These are phyloP conservation scores for Blepharisma japonicum DNA, from an alignment of 73 alveolate genomes.

Conservation along the genomic window DNA sequence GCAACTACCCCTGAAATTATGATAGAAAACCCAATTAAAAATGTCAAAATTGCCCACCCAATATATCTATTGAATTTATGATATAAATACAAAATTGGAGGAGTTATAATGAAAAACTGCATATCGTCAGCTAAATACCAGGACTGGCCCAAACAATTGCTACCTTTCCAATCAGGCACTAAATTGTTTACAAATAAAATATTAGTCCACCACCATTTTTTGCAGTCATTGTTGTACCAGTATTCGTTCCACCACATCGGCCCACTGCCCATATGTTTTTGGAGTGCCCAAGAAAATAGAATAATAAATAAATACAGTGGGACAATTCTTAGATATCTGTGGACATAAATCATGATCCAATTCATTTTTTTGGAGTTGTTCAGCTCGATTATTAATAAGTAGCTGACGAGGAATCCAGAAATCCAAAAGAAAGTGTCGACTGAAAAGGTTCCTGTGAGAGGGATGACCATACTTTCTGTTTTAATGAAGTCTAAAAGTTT, in stretches of 20 bases:
- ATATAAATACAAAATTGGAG: background rate
- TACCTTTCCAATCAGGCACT: background rate
- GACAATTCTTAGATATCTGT: background rate
- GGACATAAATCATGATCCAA: constrained; percentile 8
- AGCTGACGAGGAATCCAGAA: background rate
- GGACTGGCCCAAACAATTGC: background rate
- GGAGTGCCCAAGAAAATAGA: constrained; percentile 1
- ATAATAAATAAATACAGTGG: constrained; percentile 2
- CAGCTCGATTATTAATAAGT: background rate
- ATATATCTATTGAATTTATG: background rate
- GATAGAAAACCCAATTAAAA: background rate
- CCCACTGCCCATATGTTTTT: constrained; percentile 5
- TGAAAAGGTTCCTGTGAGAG: too few species aligned
- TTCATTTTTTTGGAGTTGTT: background rate
- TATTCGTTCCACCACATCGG: background rate
- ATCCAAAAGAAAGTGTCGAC: constrained; percentile 5
- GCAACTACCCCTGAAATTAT: constrained; percentile 22
- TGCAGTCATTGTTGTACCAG: background rate
- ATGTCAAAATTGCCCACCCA: background rate
- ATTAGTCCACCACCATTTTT: constrained; percentile 21
- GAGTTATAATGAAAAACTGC: constrained; percentile 14
- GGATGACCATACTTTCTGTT: too few species aligned
- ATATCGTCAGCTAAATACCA: constrained; percentile 17
- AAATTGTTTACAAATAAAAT: background rate
- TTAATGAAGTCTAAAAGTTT: too few species aligned